phyloP scores from a whole-genome alignment of 108 stramenopile species.

The Nannochloropsis granulata region DNA sequence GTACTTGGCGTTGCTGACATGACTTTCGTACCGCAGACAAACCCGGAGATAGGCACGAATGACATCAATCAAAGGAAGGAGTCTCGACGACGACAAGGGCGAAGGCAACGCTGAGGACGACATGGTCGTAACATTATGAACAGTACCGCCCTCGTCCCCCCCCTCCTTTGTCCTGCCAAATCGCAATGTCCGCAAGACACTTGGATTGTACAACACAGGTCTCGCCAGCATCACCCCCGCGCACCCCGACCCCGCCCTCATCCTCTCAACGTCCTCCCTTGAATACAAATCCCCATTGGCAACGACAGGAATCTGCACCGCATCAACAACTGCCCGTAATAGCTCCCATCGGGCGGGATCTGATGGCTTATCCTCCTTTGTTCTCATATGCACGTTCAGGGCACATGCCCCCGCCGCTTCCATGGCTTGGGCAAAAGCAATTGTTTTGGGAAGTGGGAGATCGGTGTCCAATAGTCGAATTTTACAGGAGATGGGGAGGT shows the following conservation, averaged over 20 bases:
- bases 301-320: slow-evolving; percentile 33
- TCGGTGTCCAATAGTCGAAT: slow-evolving; percentile 64
- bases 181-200: slow-evolving; percentile 46
- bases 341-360: slow-evolving; percentile 55
- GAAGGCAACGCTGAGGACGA: neutral
- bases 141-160: neutral
- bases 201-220: slow-evolving; percentile 74
- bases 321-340: slow-evolving; percentile 54
- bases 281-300: slow-evolving; percentile 88
- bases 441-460: slow-evolving; percentile 30
- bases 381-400: slow-evolving; percentile 66
- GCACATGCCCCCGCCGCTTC: slow-evolving; percentile 82
- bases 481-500: slow-evolving; percentile 70
- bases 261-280: slow-evolving; percentile 48
- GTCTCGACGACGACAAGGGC: slow-evolving; percentile 4
- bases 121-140: neutral
- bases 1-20: slow-evolving; percentile 84
- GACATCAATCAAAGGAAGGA: slow-evolving; percentile 34
- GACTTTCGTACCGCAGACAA: slow-evolving; percentile 44
- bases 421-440: slow-evolving; percentile 56
- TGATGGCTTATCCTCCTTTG: neutral
- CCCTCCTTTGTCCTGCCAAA: neutral
- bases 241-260: slow-evolving; percentile 42
- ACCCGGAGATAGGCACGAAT: slow-evolving; percentile 34
- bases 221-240: slow-evolving; percentile 75